Base-by-base conservation (phyloP, 2,329 filamentous ascomycete genomes). In the Chrysoporthe austroafricana region DNA sequence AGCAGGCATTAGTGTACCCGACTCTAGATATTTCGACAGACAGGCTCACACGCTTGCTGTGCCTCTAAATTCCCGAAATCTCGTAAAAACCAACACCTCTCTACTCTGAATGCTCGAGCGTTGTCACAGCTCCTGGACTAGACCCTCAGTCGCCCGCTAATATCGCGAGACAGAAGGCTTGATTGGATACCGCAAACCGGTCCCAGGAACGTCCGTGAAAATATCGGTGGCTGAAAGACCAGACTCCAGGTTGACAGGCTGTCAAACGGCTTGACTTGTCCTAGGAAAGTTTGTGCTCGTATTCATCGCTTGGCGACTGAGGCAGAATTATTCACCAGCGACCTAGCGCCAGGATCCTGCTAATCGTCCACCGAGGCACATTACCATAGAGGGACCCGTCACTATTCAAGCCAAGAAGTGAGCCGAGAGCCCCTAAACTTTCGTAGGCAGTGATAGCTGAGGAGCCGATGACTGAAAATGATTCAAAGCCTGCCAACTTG, bases 211-310 rank as follows among this genome's bases (percentile, higher is more conserved):
- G 34, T n/a, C 13, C n/a, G n/a, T 43, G n/a, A 44, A 34, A 2
- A 26, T 26, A 26, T n/a, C 26, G 44, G 39, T 39, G 39, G 16
- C 57, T 26, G 11, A 39, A 60, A n/a, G 3, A 4, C 21, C 7
- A 3, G 48, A n/a, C 46, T 48, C 46, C 16, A 14, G 14, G 21
- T 16, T 32, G 50, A 16, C 36, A 60, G 44, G 18, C 57, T n/a
- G 16, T 42, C 21, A 6, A n/a, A 60, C 18, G 18, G 39, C n/a
- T 18, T 60, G 57, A 60, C 57, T 5, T 26, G 36, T 26, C 56
- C 34, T 3, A 60, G 57, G 21, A 60, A 60, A 60, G 57, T 39
- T 60, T 60, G 39, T 26, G 18, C n/a, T 60, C 36, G 57, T 60
- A 39, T 44, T 44, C 57, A 60, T n/a, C 9, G 50, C n/a, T n/a